A percentile compares a stretch with the other conserved stretches of the same genome.
Evolutionary conservation across 441 rosid genomes (phyloP).

Genomic region (Hypseocharis bilobata): DNA sequence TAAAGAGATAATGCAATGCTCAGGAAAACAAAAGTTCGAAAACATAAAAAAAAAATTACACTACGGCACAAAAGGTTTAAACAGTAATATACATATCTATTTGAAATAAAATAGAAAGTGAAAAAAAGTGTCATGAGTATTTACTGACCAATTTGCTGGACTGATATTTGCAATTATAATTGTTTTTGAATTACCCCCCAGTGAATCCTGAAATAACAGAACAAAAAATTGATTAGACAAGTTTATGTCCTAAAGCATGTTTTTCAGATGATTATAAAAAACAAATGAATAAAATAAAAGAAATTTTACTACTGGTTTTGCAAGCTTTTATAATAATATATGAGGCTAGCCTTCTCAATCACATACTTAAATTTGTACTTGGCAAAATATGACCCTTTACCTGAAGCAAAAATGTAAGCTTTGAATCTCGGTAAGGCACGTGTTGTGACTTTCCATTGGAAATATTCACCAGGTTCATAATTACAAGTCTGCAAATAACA

Average conservation of each 20-base stretch:
- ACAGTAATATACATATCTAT: too few species aligned
- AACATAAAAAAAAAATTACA: neutral
- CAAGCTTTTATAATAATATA: too few species aligned
- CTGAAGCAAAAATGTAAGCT: conserved; percentile 97
- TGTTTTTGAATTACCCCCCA: conserved; percentile 95
- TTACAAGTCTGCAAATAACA: conserved; percentile 64
- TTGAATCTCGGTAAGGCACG: conserved; percentile 95
- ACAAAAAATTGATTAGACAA: conserved; percentile 9
- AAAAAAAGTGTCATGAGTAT: neutral
- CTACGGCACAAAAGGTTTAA: too few species aligned
- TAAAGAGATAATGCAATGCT: neutral
- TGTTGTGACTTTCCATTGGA: conserved; percentile 93
- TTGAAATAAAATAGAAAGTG: too few species aligned
- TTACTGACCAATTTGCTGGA: conserved; percentile 62
- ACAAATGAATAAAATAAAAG: neutral
- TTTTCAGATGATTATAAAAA: neutral
- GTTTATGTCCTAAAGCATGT: neutral
- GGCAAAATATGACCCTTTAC: conserved; percentile 23
- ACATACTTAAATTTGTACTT: neutral
- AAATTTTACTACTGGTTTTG: too few species aligned
- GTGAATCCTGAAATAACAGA: conserved; percentile 60
- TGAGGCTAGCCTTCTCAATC: too few species aligned
- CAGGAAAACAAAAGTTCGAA: neutral
- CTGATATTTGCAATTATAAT: conserved; percentile 88
- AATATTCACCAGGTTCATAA: conserved; percentile 88